These are phyloP conservation scores for Penicillium coprophilum DNA, from an alignment of 495 filamentous ascomycete species.

Conservation along the genomic window DNA sequence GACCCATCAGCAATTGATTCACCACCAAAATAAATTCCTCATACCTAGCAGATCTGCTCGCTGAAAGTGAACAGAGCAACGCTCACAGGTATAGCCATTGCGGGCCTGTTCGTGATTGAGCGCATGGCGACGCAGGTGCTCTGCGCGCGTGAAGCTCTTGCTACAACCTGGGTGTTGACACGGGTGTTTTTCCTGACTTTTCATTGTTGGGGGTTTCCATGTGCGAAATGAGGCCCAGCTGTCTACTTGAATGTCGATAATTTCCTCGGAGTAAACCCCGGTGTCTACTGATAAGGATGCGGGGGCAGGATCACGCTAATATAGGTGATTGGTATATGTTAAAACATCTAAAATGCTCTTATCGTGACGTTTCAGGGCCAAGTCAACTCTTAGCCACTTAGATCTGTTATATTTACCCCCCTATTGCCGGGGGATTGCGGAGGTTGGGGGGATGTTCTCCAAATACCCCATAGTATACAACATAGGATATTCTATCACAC, in stretches of 20 bases:
- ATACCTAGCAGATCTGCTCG: constrained; percentile 55
- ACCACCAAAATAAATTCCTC: constrained; percentile 6
- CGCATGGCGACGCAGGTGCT: constrained; percentile 59
- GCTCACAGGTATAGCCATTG: constrained; percentile 53
- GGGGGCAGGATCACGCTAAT: constrained; percentile 6
- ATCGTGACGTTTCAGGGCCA: neutral
- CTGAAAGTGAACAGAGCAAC: constrained; percentile 58
- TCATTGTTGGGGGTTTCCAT: constrained; percentile 20
- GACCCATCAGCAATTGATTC: constrained; percentile 14
- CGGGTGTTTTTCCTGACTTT: constrained; percentile 30
- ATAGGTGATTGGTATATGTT: constrained; percentile 13
- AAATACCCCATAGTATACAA: too few relatives aligned
- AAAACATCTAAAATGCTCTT: neutral
- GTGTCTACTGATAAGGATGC: constrained; percentile 24
- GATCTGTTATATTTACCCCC: too few relatives aligned
- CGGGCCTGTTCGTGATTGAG: constrained; percentile 51
- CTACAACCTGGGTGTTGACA: constrained; percentile 49
- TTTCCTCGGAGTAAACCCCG: constrained; percentile 14
- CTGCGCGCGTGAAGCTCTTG: constrained; percentile 58
- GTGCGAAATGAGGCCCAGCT: neutral
- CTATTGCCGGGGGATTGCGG: too few relatives aligned
- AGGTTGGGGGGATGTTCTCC: too few relatives aligned
- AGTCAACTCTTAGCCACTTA: neutral
- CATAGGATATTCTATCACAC: too few relatives aligned
- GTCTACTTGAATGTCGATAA: neutral